Percentiles rank a stretch among this genome's conserved stretches.
Evolutionary conservation across 2,329 filamentous ascomycete genomes (phyloP).

Genomic region (Colletotrichum sp.): DNA sequence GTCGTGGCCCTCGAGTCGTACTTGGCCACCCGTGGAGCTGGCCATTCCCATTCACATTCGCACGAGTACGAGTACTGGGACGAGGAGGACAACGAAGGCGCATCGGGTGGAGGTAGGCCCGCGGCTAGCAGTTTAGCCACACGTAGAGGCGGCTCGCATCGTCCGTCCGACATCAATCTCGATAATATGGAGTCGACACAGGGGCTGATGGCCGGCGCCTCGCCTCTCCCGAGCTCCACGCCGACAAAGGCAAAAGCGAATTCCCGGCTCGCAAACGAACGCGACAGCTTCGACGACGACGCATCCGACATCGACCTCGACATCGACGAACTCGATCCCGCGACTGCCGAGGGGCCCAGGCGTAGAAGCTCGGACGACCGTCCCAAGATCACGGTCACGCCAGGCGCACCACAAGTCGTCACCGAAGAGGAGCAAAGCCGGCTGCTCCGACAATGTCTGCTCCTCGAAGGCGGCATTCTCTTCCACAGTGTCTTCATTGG

Average conservation of each 20-base stretch:
- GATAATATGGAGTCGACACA: slow-evolving; percentile 57
- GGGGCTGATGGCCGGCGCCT: slow-evolving; percentile 63
- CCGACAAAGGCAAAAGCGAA: slow-evolving; percentile 35
- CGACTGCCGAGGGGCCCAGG: slow-evolving; percentile 22
- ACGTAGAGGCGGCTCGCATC: slow-evolving; percentile 40
- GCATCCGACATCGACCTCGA: slow-evolving; percentile 66
- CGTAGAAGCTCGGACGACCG: slow-evolving; percentile 28
- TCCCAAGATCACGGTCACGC: slow-evolving; percentile 18
- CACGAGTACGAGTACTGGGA: slow-evolving; percentile 56
- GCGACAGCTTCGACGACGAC: slow-evolving; percentile 35
- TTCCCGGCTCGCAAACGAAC: slow-evolving; percentile 6
- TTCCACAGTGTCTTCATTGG: slow-evolving; percentile 89
- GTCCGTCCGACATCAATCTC: slow-evolving; percentile 55
- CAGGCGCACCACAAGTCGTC: slow-evolving; percentile 10
- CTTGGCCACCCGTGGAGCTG: slow-evolving; percentile 74
- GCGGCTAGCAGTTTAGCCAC: slow-evolving; percentile 37
- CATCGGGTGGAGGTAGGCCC: slow-evolving; percentile 20
- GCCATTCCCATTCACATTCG: slow-evolving; percentile 58
- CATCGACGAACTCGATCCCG: slow-evolving; percentile 64
- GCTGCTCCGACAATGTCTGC: slow-evolving; percentile 76
- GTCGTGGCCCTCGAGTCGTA: slow-evolving; percentile 91
- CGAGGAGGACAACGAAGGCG: slow-evolving; percentile 43
- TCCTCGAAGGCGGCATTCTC: slow-evolving; percentile 83
- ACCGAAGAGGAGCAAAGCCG: slow-evolving; percentile 66
- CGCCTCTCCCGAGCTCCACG: slow-evolving; percentile 62